These are phyloP conservation scores for Ilyonectria destructans DNA, from an alignment of 2,329 filamentous ascomycete genomes.

Conservation along the genomic window DNA sequence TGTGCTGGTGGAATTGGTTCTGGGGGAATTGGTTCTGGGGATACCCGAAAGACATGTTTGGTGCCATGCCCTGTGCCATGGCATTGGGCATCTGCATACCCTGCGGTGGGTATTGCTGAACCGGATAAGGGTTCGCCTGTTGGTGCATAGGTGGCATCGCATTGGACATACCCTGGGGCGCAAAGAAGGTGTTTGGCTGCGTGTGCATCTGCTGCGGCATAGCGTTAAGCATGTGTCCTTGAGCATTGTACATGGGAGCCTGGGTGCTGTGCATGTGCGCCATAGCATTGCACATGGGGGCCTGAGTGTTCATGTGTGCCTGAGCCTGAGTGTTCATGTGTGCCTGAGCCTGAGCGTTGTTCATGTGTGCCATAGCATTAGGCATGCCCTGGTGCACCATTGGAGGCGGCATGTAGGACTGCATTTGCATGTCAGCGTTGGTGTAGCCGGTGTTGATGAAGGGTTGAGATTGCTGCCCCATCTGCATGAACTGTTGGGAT, in stretches of 20 bases:
- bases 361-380: not conserved
- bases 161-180: not conserved
- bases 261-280: not conserved
- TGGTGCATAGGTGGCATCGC: not conserved
- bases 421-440: not conserved
- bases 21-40: not conserved
- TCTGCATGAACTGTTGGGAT: not conserved
- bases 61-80: slow-evolving; percentile 1
- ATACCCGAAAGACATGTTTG: not conserved
- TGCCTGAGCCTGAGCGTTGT: not conserved
- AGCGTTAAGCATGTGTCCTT: not conserved
- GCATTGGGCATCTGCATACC: not conserved
- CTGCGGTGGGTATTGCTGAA: not conserved
- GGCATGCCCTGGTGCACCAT: not conserved
- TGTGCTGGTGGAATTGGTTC: not conserved
- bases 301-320: too few relatives aligned
- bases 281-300: not conserved
- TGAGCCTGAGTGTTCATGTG: too few relatives aligned
- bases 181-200: not conserved
- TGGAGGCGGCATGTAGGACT: not conserved
- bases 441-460: not conserved
- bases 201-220: not conserved
- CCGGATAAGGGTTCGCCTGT: not conserved
- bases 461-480: not conserved
- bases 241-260: not conserved